Base-by-base conservation (phyloP, 108 stramenopile genomes). In the Cylindrotheca fusiformis region DNA sequence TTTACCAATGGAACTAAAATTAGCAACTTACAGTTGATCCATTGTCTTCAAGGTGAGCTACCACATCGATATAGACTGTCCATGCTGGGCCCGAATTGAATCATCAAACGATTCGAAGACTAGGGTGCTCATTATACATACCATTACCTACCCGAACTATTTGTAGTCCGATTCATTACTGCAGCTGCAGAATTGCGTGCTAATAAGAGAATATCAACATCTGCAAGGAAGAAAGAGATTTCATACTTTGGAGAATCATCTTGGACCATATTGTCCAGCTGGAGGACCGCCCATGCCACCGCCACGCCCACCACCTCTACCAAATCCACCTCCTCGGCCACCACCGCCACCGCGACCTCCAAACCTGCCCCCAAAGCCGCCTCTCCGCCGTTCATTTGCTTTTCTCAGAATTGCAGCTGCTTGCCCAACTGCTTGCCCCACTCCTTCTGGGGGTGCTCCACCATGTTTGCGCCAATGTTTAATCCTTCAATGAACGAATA, bases 391-490 rank as follows among this genome's bases (percentile, higher is more conserved):
- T 45, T 90, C 89, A 8, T 81, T 71, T 5, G 93, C 93, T 70
- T 94, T 94, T 65, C 88, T 71, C 30, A 94, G 57, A 74, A 94
- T 94, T 31, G 88, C 93, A 19, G 93, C 93, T 5, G 93, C 87
- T 76, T 94, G 93, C 57, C 93, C 93, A 6, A 88, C 93, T 36
- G 88, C 91, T 59, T 84, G 77, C 0, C 86, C 93, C 4, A 94
- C 93, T 31, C 89, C 93, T 76, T 94, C 93, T 5, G 89, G 93
- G 22, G 93, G 93, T 2, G 93, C 93, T n/a, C 93, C 93, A 25
- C 89, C 89, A 61, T 94, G 82, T 60, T 87, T 88, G 31, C 93
- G 70, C 93, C 93, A 94, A 52, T 94, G 93, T 31, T 81, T 89
- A 58, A 94, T 94, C 48, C 91, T 81, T 52, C n/a, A 31, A 28